These are phyloP conservation scores for Jackrogersella minutella DNA, from an alignment of 495 filamentous ascomycete species.

Conservation along the genomic window DNA sequence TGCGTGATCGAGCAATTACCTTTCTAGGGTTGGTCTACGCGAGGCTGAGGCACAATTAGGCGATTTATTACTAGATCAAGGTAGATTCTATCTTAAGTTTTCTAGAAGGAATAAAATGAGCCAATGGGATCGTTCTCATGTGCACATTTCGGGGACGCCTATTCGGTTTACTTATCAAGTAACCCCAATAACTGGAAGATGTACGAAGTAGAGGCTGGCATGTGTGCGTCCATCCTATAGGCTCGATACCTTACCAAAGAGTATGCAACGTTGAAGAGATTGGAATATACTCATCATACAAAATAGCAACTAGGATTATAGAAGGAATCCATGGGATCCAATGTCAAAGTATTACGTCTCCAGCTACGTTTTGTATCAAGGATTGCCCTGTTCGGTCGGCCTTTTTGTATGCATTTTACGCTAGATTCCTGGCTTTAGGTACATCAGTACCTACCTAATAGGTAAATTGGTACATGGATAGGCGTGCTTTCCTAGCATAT, in stretches of 20 bases:
- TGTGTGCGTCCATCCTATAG: too few relatives aligned
- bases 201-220: too few relatives aligned
- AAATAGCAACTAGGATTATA: not conserved
- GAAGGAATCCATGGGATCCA: not conserved
- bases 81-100: conserved; percentile 8
- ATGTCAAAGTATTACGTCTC: conserved; percentile 1
- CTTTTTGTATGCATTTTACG: not conserved
- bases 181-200: too few relatives aligned
- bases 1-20: conserved; percentile 30
- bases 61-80: conserved; percentile 9
- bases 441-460: conserved; percentile 10
- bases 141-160: conserved; percentile 26
- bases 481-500: conserved; percentile 7
- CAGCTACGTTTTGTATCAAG: not conserved
- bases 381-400: conserved; percentile 32
- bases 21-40: conserved; percentile 1
- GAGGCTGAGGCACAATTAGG: conserved; percentile 3
- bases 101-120: conserved; percentile 13
- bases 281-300: too few relatives aligned
- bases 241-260: too few relatives aligned
- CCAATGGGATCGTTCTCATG: conserved; percentile 24
- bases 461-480: conserved; percentile 17
- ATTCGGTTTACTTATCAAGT: conserved; percentile 4
- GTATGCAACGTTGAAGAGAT: too few relatives aligned
- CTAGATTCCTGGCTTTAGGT: not conserved